Base-by-base conservation (phyloP, 2,329 filamentous ascomycete genomes). In the Phyllosticta paracitricarpa region DNA sequence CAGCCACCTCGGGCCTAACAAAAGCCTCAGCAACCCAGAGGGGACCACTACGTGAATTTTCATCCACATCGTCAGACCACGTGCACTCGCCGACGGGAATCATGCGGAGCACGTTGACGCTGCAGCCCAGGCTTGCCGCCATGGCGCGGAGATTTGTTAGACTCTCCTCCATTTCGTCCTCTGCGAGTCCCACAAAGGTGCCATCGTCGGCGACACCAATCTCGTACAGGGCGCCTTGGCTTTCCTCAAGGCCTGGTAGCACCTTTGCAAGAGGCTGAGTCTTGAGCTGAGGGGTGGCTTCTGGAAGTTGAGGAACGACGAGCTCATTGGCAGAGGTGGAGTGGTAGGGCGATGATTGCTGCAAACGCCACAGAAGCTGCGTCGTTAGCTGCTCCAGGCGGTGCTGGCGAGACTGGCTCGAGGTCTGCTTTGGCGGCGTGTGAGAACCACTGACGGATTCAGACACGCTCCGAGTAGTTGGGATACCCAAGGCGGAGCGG, bases 201-300 rank as follows among this genome's bases (percentile, higher is more conserved):
- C 94, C 94, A 76, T 97, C 91, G 72, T 99, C 94, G 28, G 92
- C 89, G 9, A 99, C 91, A 0, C 94, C 94, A 72, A 99, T 96
- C 73, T 99, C 93, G 68, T 99, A 99, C 57, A 97, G 75, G 0
- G 94, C 94, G 4, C 94, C 94, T 66, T 90, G 88, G 17, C 91
- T 97, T 71, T 96, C 92, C 71, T 97, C 93, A 8, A 99, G 78
- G 0, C 94, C 91, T 2, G 92, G 82, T 12, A 85, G 73, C 33
- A 86, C 75, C 57, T 79, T 81, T 52, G 78, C 77, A 7, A 82
- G 81, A 25, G 77, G 76, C 35, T 79, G 79, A 14, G 77, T 74
- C 25, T 78, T 85, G 6, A 91, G 78, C 51, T 88, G 77, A 64
- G 85, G 84, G 7, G 78, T 71, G 8, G 81, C 79, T 59, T 92